These are phyloP conservation scores for Pseudozyma tsukubaensis DNA, from an alignment of 1,284 basidiomycete genomes.

Conservation along the genomic window DNA sequence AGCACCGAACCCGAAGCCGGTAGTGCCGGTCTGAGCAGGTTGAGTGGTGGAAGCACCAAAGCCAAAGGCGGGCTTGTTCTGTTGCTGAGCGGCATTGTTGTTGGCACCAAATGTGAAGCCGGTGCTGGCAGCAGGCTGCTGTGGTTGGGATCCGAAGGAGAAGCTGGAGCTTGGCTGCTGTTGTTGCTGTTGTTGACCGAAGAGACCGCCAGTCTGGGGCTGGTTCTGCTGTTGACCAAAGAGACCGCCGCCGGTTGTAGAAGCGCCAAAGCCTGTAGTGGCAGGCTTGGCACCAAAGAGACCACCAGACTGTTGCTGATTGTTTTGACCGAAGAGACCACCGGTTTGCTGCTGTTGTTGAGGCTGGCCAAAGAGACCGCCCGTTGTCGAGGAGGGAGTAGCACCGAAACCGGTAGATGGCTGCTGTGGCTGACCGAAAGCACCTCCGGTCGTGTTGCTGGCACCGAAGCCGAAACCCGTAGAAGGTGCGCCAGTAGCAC, in stretches of 20 bases:
- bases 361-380: conserved; percentile 56
- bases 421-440: conserved; percentile 56
- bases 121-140: conserved; percentile 55
- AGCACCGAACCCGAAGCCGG: conserved; percentile 52
- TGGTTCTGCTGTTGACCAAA: conserved; percentile 62
- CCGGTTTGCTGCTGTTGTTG: conserved; percentile 58
- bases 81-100: conserved; percentile 46
- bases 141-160: conserved; percentile 66
- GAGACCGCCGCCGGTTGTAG: conserved; percentile 58
- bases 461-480: conserved; percentile 57
- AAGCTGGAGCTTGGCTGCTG: conserved; percentile 47
- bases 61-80: conserved; percentile 54
- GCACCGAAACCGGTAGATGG: conserved; percentile 51
- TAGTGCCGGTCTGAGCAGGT: conserved; percentile 38
- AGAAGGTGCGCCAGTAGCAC: conserved; percentile 34
- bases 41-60: conserved; percentile 50
- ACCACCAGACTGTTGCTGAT: conserved; percentile 66
- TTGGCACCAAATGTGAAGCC: conserved; percentile 56
- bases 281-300: conserved; percentile 68
- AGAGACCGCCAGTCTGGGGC: conserved; percentile 61
- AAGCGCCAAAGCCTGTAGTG: conserved; percentile 48
- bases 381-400: conserved; percentile 21
- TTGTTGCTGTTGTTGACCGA: conserved; percentile 61
- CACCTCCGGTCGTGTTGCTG: conserved; percentile 23
- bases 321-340: conserved; percentile 67